Conservation (phyloP, 2,329 filamentous ascomycete genomes). For the Fusarium sacchari region DNA sequence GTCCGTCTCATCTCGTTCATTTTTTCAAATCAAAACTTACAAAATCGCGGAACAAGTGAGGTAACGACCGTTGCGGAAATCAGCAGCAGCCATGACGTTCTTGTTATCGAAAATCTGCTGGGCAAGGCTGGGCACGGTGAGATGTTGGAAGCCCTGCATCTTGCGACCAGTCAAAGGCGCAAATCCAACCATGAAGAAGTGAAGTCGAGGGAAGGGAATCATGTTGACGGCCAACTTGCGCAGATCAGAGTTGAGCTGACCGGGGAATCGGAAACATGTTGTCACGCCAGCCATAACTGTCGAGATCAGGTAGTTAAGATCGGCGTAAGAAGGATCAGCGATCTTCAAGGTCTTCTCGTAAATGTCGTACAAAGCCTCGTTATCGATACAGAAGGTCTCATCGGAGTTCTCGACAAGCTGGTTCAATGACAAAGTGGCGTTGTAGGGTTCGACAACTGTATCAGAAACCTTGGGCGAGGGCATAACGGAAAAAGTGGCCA, state of each 20-base stretch:
- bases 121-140: conserved; percentile 96
- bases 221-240: conserved; percentile 99
- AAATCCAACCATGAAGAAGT: conserved; percentile 99
- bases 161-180: conserved; percentile 89
- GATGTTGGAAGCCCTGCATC: conserved; percentile 93
- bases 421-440: conserved; percentile 98
- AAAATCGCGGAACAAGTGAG: conserved; percentile 99
- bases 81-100: conserved; percentile 99
- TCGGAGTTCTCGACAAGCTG: conserved; percentile 99
- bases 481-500: conserved; percentile 99
- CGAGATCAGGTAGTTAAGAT: conserved; percentile 99
- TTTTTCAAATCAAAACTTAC: conserved; percentile 58
- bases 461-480: conserved; percentile 99
- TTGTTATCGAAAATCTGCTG: conserved; percentile 99
- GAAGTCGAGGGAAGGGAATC: conserved; percentile 99
- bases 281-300: conserved; percentile 99
- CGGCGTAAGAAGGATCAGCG: conserved; percentile 95
- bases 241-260: conserved; percentile 99
- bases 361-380: conserved; percentile 99
- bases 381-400: conserved; percentile 99
- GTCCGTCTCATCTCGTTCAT: neutral
- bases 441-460: conserved; percentile 99
- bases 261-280: conserved; percentile 98
- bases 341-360: conserved; percentile 99
- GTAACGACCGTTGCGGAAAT: conserved; percentile 99